phyloP scores from a whole-genome alignment of 306 rosid species.

The Mimosa pudica region DNA sequence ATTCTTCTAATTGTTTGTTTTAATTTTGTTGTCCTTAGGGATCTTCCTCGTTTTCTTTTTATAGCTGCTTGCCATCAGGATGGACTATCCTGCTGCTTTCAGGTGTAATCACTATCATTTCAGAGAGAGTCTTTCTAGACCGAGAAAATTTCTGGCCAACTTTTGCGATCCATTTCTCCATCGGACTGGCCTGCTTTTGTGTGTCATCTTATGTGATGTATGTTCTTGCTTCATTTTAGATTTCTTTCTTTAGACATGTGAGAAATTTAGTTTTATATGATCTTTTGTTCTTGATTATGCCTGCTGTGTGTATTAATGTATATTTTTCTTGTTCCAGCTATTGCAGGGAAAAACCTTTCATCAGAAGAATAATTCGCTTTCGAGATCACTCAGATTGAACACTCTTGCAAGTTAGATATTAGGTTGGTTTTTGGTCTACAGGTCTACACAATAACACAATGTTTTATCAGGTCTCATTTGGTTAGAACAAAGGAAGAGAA shows the following conservation, averaged over 20 bases:
- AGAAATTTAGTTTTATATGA: constrained; percentile 13
- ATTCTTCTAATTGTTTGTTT: constrained; percentile 16
- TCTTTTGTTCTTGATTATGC: constrained; percentile 24
- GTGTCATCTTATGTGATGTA: constrained; percentile 72
- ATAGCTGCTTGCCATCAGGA: constrained; percentile 84
- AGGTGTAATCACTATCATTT: constrained; percentile 61
- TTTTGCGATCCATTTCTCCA: constrained; percentile 62
- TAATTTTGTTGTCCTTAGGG: constrained; percentile 51
- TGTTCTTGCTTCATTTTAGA: constrained; percentile 28
- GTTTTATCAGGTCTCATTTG: not conserved
- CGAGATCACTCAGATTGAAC: constrained; percentile 72
- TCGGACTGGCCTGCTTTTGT: constrained; percentile 82
- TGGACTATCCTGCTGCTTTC: constrained; percentile 69
- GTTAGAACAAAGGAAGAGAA: not conserved
- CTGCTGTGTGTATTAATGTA: constrained; percentile 1
- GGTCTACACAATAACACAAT: constrained; percentile 7
- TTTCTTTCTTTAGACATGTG: not conserved
- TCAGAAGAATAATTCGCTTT: constrained; percentile 64
- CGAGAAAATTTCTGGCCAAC: constrained; percentile 70
- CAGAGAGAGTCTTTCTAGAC: constrained; percentile 80
- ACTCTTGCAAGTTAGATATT: constrained; percentile 21
- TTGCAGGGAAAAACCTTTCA: constrained; percentile 65
- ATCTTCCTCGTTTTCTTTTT: constrained; percentile 69
- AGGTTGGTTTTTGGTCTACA: constrained; percentile 34
- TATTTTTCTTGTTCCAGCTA: constrained; percentile 47